Evolutionary conservation across 345 rosid genomes (phyloP).

Genomic region (Dimocarpus longan): DNA sequence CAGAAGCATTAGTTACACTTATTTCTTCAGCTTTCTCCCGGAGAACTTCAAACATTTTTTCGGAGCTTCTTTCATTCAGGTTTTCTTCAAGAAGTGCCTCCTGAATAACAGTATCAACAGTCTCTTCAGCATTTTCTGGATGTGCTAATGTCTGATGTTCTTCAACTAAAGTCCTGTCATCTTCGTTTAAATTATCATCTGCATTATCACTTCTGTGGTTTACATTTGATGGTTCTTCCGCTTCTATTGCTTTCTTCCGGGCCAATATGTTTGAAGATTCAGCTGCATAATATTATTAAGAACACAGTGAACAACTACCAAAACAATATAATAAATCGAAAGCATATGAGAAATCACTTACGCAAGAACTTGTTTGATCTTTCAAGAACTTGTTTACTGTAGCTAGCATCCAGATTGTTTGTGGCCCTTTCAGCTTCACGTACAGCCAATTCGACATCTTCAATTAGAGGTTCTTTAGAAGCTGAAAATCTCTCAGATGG

Average conservation of each 20-base stretch:
- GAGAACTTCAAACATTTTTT: constrained; percentile 1
- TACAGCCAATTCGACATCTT: constrained; percentile 12
- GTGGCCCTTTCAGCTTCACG: constrained; percentile 17
- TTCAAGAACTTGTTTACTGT: constrained; percentile 11
- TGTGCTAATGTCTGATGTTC: constrained; percentile 13
- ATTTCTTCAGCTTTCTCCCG: constrained; percentile 21
- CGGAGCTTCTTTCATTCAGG: constrained; percentile 13
- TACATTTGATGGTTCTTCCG: constrained; percentile 14
- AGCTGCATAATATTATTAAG: constrained; percentile 17
- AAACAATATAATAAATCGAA: not conserved
- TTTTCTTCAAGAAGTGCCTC: constrained; percentile 15
- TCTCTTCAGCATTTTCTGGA: not conserved
- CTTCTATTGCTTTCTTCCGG: constrained; percentile 16
- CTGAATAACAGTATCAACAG: constrained; percentile 8
- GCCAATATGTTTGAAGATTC: constrained; percentile 13
- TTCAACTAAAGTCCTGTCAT: constrained; percentile 8
- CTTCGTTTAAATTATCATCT: constrained; percentile 8
- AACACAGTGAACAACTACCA: not conserved
- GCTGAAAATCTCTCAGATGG: constrained; percentile 8
- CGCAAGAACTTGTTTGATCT: constrained; percentile 23
- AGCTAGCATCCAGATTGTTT: constrained; percentile 8
- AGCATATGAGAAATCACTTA: constrained; percentile 18
- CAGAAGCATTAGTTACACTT: constrained; percentile 3
- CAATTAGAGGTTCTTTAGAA: constrained; percentile 1
- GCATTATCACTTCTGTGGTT: constrained; percentile 1